These are phyloP conservation scores for Plenodomus biglobosus DNA, from an alignment of 2,329 filamentous ascomycete species.

Conservation along the genomic window DNA sequence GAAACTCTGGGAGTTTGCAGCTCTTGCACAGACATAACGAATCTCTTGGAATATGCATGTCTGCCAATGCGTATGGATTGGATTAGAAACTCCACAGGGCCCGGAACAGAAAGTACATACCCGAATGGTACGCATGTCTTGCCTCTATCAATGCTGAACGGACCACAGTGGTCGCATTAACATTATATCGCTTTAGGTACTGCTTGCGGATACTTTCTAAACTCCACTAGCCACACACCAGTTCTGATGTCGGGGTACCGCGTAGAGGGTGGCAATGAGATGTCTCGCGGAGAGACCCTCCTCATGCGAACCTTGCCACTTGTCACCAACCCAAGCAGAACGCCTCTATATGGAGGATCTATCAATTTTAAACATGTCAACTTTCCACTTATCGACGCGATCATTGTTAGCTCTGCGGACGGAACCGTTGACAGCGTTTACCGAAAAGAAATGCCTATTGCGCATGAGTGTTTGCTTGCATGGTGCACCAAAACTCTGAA, in stretches of 20 bases:
- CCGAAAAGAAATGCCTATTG: conserved; percentile 8
- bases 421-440: conserved; percentile 12
- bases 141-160: not conserved
- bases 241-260: conserved; percentile 24
- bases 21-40: conserved; percentile 19
- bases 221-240: conserved; percentile 14
- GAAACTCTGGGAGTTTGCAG: conserved; percentile 29
- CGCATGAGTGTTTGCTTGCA: conserved; percentile 24
- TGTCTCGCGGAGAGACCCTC: conserved; percentile 10
- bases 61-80: conserved; percentile 18
- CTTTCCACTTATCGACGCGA: conserved; percentile 12
- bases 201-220: conserved; percentile 31
- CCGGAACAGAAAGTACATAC: conserved; percentile 2
- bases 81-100: conserved; percentile 9
- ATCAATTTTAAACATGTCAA: conserved; percentile 21
- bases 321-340: conserved; percentile 2
- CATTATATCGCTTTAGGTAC: conserved; percentile 6
- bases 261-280: not conserved
- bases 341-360: conserved; percentile 16
- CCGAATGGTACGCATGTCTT: conserved; percentile 1
- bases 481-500: conserved; percentile 30
- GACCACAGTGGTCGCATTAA: too few species aligned
- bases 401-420: conserved; percentile 13
- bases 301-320: conserved; percentile 21
- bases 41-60: conserved; percentile 19